These are phyloP conservation scores for Prunus salicina DNA, from an alignment of 306 rosid genomes.

Conservation along the genomic window DNA sequence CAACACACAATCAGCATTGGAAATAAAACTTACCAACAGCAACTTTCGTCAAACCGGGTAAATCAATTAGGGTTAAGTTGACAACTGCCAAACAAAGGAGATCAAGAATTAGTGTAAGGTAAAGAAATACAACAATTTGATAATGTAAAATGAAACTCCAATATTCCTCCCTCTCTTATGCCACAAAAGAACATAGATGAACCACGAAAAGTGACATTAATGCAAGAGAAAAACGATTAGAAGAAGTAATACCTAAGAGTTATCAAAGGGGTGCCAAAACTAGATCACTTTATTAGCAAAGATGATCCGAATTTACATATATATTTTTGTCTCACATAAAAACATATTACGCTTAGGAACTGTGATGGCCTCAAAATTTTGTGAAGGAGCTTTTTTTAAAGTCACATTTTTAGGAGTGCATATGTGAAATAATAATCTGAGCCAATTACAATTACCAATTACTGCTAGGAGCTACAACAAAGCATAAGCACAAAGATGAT, in stretches of 20 bases:
- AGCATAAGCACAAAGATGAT: not conserved
- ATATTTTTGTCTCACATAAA: too few species aligned
- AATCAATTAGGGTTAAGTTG: conserved; percentile 89
- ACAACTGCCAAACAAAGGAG: conserved; percentile 66
- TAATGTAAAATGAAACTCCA: not conserved
- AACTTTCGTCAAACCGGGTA: conserved; percentile 96
- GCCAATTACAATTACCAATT: not conserved
- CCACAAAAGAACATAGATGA: not conserved
- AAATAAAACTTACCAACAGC: conserved; percentile 70
- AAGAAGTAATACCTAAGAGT: not conserved
- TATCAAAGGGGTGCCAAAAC: not conserved
- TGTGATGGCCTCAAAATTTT: not conserved
- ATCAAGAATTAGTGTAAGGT: conserved; percentile 10
- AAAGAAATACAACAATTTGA: not conserved
- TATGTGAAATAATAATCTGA: not conserved
- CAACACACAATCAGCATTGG: not conserved
- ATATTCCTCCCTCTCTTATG: not conserved
- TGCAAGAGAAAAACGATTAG: not conserved
- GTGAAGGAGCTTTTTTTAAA: not conserved
- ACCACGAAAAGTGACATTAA: not conserved
- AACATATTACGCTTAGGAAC: not conserved
- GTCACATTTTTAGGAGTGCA: not conserved
- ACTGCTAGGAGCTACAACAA: not conserved
- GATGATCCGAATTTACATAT: not conserved
- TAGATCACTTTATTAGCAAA: not conserved